Base-by-base conservation (phyloP, 345 rosid species). In the Eucalyptus viminalis region DNA sequence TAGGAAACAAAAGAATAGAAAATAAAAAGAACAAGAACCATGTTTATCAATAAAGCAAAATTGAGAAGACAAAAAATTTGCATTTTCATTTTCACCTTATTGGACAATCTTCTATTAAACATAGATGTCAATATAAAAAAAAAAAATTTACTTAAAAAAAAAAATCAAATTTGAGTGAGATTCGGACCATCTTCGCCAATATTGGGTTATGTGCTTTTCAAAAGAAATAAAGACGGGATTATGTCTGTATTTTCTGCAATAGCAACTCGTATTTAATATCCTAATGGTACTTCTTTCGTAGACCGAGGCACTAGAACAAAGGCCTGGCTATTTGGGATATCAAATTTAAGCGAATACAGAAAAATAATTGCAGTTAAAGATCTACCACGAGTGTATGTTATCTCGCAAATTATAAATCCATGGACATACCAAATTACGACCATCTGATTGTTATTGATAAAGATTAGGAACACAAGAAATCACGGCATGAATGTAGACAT, bases 1-100 rank as follows among this genome's bases (percentile, higher is more conserved):
- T 1, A 0, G 0, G 0, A 17, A 17, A 51, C 1, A 51, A 51
- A 51, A 17, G 1, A 51, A 51, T 7, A 51, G 9, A 51, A 51
- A 16, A 51, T 0, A 7, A 51, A 51, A 51, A 51, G 54, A 17
- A 17, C 0, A 17, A 4, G 40, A 14, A 62, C 2, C 17, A 65
- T 65, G 37, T 2, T 1, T 62, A 62, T 29, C 5, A 62, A 29
- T 0, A 60, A 62, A 27, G 34, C n/a, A 29, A 29, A 62, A 62
- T 62, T 27, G n/a, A 62, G 29, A 56, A 62, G 60, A 24, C 29
- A 13, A 27, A 62, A 6, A 62, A 62, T 62, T 5, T 6, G 72
- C 16, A 13, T 62, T 62, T 62, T 6, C 69, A 62, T 62, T 62
- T 62, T 62, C 69, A 62, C 17, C 72, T 13, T 14, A 62, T 29